phyloP scores from a whole-genome alignment of 2,329 filamentous ascomycete species.

The Paramyrothecium sp. region DNA sequence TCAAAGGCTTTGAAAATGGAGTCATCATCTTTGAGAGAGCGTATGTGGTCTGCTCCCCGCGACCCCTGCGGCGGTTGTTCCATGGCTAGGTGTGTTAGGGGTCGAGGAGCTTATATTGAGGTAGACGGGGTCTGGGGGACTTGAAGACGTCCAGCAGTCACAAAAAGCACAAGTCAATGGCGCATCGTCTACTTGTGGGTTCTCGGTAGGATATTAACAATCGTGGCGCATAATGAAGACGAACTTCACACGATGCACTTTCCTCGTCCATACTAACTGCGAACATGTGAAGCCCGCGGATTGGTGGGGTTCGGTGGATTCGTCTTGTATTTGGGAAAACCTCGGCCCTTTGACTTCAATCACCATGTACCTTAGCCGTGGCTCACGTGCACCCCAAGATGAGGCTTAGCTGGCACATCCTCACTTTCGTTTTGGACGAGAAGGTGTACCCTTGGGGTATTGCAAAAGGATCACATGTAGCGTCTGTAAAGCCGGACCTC shows the following conservation, averaged over 20 bases:
- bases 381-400: slow-evolving; percentile 17
- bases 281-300: slow-evolving; percentile 20
- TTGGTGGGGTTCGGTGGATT: neutral
- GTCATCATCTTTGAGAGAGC: slow-evolving; percentile 35
- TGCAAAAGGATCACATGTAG: no score
- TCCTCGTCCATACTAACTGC: no score
- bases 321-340: slow-evolving; percentile 6
- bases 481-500: no score
- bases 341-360: neutral
- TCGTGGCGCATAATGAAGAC: slow-evolving; percentile 1
- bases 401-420: no score
- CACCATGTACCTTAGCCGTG: slow-evolving; percentile 7
- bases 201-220: no score
- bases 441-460: no score
- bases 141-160: neutral
- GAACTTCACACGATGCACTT: no score
- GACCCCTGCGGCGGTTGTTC: slow-evolving; percentile 18
- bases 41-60: slow-evolving; percentile 34
- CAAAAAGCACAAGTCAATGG: no score
- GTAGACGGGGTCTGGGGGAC: neutral
- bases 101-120: no score
- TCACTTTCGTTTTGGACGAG: no score
- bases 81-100: slow-evolving; percentile 4
- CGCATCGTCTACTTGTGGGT: no score
- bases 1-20: slow-evolving; percentile 61